Conservation (phyloP, 1,284 basidiomycete species). For the Ceratobasidium theobromae region DNA sequence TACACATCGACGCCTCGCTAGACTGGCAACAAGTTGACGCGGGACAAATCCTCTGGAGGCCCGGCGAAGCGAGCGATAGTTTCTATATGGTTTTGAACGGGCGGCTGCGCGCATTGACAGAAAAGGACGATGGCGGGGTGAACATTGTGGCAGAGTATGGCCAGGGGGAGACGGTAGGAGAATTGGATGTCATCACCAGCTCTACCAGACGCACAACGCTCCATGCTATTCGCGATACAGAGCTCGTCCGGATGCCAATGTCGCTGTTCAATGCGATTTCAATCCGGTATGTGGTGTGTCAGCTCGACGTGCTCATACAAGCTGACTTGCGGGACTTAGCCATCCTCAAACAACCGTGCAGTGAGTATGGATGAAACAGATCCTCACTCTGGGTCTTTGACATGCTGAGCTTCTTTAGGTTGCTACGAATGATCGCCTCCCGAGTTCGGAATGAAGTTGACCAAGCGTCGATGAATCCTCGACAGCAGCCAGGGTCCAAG, state of each 20-base stretch:
- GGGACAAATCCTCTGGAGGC: slow-evolving; percentile 89
- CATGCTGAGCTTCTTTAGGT: slow-evolving; percentile 46
- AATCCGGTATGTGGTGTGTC: slow-evolving; percentile 56
- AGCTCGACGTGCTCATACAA: background rate
- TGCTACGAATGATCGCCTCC: slow-evolving; percentile 90
- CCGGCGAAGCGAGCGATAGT: slow-evolving; percentile 86
- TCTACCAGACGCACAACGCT: slow-evolving; percentile 86
- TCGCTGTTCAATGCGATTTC: slow-evolving; percentile 98
- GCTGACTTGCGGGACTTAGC: slow-evolving; percentile 46
- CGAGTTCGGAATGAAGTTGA: slow-evolving; percentile 85
- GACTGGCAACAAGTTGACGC: slow-evolving; percentile 98
- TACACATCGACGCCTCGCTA: slow-evolving; percentile 95
- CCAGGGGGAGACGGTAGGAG: slow-evolving; percentile 84
- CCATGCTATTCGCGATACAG: slow-evolving; percentile 97
- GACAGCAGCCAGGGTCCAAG: slow-evolving; percentile 47
- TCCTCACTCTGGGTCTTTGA: background rate
- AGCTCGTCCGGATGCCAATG: slow-evolving; percentile 96
- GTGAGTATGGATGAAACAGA: slow-evolving; percentile 48
- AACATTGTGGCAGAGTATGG: slow-evolving; percentile 92
- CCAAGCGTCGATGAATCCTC: slow-evolving; percentile 48
- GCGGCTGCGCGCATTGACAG: slow-evolving; percentile 79
- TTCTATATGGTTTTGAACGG: slow-evolving; percentile 99
- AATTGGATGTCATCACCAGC: slow-evolving; percentile 97
- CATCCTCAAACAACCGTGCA: slow-evolving; percentile 96
- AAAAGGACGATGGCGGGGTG: slow-evolving; percentile 63